Conservation (phyloP, 192 early-diverging fungal genomes). For the Cetraspora pellucida region DNA sequence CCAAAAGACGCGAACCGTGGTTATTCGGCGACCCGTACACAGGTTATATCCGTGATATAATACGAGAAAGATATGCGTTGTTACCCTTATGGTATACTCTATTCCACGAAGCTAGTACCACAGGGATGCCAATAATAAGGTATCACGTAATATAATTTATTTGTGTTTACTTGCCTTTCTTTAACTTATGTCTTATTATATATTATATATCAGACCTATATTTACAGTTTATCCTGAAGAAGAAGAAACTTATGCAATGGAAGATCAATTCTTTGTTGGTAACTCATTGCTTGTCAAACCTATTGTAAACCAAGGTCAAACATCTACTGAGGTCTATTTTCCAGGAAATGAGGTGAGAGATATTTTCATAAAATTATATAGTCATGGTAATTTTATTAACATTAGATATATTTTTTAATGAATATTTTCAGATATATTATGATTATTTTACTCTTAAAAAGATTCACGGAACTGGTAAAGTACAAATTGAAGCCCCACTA, state of each 20-base stretch:
- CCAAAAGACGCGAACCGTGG: slow-evolving; percentile 97
- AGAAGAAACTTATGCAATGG: slow-evolving; percentile 73
- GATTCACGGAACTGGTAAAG: slow-evolving; percentile 39
- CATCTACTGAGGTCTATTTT: slow-evolving; percentile 70
- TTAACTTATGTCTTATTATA: too few relatives aligned
- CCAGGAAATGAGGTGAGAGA: slow-evolving; percentile 68
- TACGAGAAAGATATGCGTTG: slow-evolving; percentile 83
- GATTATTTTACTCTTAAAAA: slow-evolving; percentile 57
- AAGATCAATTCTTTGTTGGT: slow-evolving; percentile 92
- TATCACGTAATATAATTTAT: too few relatives aligned
- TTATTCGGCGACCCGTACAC: slow-evolving; percentile 87
- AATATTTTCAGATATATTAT: slow-evolving; percentile 62
- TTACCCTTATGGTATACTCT: slow-evolving; percentile 93
- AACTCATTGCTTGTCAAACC: slow-evolving; percentile 73
- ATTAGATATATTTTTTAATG: slow-evolving; percentile 3
- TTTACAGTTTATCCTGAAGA: slow-evolving; percentile 86
- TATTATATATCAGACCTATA: slow-evolving; percentile 79
- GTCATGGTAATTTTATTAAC: neutral
- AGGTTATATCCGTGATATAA: slow-evolving; percentile 72
- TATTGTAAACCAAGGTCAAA: slow-evolving; percentile 60
- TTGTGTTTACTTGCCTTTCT: too few relatives aligned
- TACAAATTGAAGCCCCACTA: slow-evolving; percentile 64
- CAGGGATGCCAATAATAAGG: slow-evolving; percentile 69
- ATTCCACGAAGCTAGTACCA: slow-evolving; percentile 74
- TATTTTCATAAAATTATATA: neutral